Percentiles rank a stretch among this genome's conserved stretches.
These are phyloP conservation scores for Hypomontagnella submonticulosa DNA, from an alignment of 495 filamentous ascomycete species.

Conservation along the genomic window DNA sequence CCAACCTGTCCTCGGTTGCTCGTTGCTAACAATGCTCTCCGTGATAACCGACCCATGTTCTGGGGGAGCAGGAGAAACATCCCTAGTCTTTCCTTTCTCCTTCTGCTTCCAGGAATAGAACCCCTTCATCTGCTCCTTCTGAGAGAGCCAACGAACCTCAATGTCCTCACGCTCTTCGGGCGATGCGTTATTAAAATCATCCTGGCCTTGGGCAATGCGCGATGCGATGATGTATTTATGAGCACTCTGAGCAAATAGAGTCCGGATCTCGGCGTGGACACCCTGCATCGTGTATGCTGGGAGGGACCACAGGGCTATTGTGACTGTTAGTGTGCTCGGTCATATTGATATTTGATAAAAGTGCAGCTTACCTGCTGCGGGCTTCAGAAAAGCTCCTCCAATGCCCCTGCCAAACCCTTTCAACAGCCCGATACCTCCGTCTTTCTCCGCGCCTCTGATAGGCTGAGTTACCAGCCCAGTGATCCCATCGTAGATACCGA, in stretches of 20 bases:
- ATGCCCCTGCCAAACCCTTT: conserved; percentile 83
- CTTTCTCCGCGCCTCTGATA: conserved; percentile 70
- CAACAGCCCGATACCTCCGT: conserved; percentile 73
- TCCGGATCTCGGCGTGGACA: conserved; percentile 76
- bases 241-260: conserved; percentile 68
- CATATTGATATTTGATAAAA: conserved; percentile 1
- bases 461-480: conserved; percentile 80
- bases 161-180: conserved; percentile 67
- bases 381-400: conserved; percentile 76
- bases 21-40: conserved; percentile 26
- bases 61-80: conserved; percentile 24
- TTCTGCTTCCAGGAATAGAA: conserved; percentile 54
- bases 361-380: conserved; percentile 66
- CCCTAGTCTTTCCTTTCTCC: conserved; percentile 48
- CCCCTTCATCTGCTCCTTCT: conserved; percentile 64
- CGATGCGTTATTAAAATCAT: conserved; percentile 64
- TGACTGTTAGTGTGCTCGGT: conserved; percentile 30
- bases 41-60: conserved; percentile 29
- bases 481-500: conserved; percentile 75
- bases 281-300: conserved; percentile 81
- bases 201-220: conserved; percentile 75
- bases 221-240: conserved; percentile 78
- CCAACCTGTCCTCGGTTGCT: conserved; percentile 52
- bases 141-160: conserved; percentile 65
- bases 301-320: conserved; percentile 67